Evolutionary conservation across 106 monocot species (phyloP).

Genomic region (Dendrobium catenatum): DNA sequence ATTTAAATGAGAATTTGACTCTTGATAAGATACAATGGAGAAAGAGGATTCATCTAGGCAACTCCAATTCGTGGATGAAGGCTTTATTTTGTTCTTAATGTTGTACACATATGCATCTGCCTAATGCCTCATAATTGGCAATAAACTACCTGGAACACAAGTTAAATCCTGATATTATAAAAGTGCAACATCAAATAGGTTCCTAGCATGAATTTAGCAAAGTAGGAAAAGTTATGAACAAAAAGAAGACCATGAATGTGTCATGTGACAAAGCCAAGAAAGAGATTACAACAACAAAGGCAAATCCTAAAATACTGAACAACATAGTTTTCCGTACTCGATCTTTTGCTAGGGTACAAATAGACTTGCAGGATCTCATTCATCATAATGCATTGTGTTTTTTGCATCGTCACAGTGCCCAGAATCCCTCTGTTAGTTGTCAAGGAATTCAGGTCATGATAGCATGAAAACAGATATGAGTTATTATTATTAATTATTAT

Average conservation of each 20-base stretch:
- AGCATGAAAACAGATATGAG: background rate
- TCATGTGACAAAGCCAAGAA: background rate
- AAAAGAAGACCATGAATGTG: background rate
- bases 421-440: slow-evolving; percentile 52
- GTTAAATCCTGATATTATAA: background rate
- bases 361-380: slow-evolving; percentile 53
- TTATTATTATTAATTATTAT: no score
- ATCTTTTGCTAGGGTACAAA: slow-evolving; percentile 53
- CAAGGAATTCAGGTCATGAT: background rate
- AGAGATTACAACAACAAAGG: background rate
- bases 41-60: no score
- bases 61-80: no score
- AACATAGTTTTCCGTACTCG: slow-evolving; percentile 95
- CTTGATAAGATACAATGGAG: no score
- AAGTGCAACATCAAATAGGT: background rate
- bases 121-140: no score
- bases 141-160: no score
- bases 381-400: slow-evolving; percentile 72
- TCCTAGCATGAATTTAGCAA: background rate
- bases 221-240: background rate
- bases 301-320: slow-evolving; percentile 38
- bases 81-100: no score
- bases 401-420: slow-evolving; percentile 58
- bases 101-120: no score
- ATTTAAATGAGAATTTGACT: no score